Evolutionary conservation across 2,329 filamentous ascomycete species (phyloP), one percentile per base, ranked within the genome.

Genomic region (Chrysosporium keratinophilum): DNA sequence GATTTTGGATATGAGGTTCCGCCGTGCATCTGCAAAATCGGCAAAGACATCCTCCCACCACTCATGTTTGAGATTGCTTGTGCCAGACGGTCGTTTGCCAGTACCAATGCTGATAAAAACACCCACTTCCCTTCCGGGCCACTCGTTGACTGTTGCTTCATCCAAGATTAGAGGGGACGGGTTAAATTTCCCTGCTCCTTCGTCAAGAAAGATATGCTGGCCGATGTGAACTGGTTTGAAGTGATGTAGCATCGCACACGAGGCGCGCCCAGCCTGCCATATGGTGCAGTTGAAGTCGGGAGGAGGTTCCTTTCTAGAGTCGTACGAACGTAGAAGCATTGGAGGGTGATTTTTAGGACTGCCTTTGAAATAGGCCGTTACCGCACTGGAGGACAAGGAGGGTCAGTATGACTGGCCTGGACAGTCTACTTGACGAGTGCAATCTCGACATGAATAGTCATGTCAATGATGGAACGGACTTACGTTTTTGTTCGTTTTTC

Each of bases 241-340:
- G 1, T 93, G 93, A 42, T 96, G 76, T 0, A 87, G 88, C 0
- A 91, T 93, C 0, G 93, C 88, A 51, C 81, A 88, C 0, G 93
- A 98, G n/a, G 93, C 93, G 56, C 93, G 82, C 10, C 93, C 93
- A 3, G 93, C 93, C 71, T 98, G 85, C 93, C 93, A 98, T 54
- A 98, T 93, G 44, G 85, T 95, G 70, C 90, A 95, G 65, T 95
- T 87, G 57, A 88, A 91, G 68, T 96, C 90, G 1, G 91, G 87
- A 0, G 89, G 80, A 0, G 90, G 86, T 68, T 97, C 93, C 68
- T 86, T 88, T 63, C 91, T 81, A 14, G 93, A 97, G 67, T 97
- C 91, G 70, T 98, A 98, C 1, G 91, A 97, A 60, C 93, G 84
- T 53, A 98, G 75, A 56, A 97, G 70, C 7, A 84, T 84, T 1